Evolutionary conservation across 208 protist genomes (phyloP), one percentile per base, ranked within the genome.

Genomic region (Leishmania mexicana): DNA sequence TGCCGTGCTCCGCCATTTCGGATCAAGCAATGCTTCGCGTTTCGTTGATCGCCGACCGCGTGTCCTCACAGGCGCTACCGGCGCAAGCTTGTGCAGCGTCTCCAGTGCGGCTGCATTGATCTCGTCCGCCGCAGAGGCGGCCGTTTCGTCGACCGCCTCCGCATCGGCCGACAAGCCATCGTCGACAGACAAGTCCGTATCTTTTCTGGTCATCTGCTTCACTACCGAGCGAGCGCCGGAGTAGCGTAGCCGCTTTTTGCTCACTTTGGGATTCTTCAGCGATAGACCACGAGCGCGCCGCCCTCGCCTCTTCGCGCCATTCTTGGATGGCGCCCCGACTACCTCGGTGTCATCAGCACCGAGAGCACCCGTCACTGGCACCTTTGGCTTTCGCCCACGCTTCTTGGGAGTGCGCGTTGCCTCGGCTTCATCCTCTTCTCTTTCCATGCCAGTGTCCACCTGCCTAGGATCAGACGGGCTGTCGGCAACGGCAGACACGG

Each of bases 371-470:
- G 28, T 28, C 4, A 40, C 38, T 19, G n/a, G 15, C 8, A n/a
- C 11, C 78, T 51, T 76, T 24, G 70, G 70, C 8, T 54, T 81
- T 65, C 70, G 49, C 19, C 54, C 40, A 28, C 70, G 78, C 19
- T 53, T 21, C 54, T 64, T 71, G 6, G 68, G 67, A 17, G 28
- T 38, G 5, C 57, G 13, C 2, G 10, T 5, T n/a, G 40, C 65
- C 19, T 35, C 35, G 35, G 40, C 24, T 28, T 54, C 70, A 28
- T 70, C 15, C 53, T 57, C 28, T 28, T 54, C 10, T 24, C 40
- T 13, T 3, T 21, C 31, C 13, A 42, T 3, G 0, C 15, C 72
- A 76, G 21, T 49, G 31, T 40, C 72, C 28, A 38, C 0, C 10
- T 60, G 15, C 49, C 3, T 0, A 51, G 42, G 68, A n/a, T 31